phyloP scores from a whole-genome alignment of 176 grass and related monocot species.

The Rhynchospora breviuscula region DNA sequence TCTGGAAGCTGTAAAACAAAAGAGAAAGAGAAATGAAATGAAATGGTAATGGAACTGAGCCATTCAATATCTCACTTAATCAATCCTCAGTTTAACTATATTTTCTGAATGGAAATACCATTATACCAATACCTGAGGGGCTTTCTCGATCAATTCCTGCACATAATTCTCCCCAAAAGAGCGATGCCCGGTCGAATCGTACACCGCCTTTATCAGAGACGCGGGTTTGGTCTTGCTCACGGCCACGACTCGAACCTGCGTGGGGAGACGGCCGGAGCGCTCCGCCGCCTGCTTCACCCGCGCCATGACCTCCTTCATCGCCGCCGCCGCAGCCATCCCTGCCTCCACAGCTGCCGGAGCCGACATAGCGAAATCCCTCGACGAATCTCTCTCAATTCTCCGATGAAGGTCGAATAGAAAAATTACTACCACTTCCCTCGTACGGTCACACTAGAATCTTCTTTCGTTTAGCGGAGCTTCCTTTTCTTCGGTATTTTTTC shows the following conservation, averaged over 20 bases:
- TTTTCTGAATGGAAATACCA: not conserved
- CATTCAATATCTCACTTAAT: not conserved
- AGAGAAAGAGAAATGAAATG: not conserved
- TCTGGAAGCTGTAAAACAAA: constrained; percentile 66
- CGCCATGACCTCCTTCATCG: constrained; percentile 58
- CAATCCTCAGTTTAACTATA: not conserved
- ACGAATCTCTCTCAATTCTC: not conserved
- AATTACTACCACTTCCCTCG: not conserved
- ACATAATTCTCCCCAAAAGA: constrained; percentile 95
- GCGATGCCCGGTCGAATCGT: constrained; percentile 67
- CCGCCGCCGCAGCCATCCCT: constrained; percentile 38
- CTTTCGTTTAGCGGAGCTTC: too few relatives aligned
- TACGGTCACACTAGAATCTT: not conserved
- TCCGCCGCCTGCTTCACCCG: constrained; percentile 69
- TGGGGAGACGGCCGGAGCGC: constrained; percentile 37
- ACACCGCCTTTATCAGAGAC: constrained; percentile 43
- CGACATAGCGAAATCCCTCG: not conserved
- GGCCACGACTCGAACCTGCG: constrained; percentile 60
- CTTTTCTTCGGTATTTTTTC: too few relatives aligned
- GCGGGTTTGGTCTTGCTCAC: constrained; percentile 86
- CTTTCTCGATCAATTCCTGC: constrained; percentile 92
- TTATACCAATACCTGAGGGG: constrained; percentile 46
- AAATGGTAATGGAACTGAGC: not conserved
- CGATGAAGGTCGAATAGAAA: too few relatives aligned
- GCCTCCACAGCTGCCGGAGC: constrained; percentile 46